Base-by-base conservation (phyloP, 129 eudicot species). In the Chrysanthemum seticuspe region DNA sequence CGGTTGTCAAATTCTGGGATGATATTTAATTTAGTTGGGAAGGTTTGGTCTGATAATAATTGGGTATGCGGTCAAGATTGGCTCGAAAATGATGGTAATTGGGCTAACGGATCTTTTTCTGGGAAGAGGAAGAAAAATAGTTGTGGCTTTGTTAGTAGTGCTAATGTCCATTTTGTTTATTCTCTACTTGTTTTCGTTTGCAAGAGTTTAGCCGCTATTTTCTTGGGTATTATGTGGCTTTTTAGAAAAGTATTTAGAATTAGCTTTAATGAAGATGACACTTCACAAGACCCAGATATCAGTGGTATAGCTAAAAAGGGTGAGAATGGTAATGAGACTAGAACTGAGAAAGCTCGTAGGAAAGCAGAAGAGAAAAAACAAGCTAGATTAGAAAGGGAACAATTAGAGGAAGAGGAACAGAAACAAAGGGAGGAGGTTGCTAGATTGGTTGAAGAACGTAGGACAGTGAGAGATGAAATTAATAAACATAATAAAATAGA, bases 381-480 rank as follows among this genome's bases (percentile, higher is more conserved):
- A 53, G 97, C 97, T 80, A 87, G 93, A 70, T 62, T 92, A 78
- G 96, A 87, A 81, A 92, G 82, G 78, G 96, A 92, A 59, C 89
- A 85, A 16, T 66, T 83, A 68, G 97, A 92, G 73, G 97, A 89
- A 80, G 97, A 92, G 76, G 97, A 92, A 66, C 85, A 87, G 69
- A 89, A 89, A 86, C 97, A 92, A 71, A 85, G 96, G 72, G 97
- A 92, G 64, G 97, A 92, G 78, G 97, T 92, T 77, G 94, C 97
- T 12, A 85, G 91, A 51, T 68, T 92, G 77, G 96, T 92, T 18
- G 97, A 92, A 80, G 97, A 92, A 76, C 89, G 91, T 57, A 82
- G 97, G 81, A 89, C 66, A 64, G 44, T 87, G 58, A 81, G 97
- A 65, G 97, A 85, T 82, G 97, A 83, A 81, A 87, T 10, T 62